phyloP scores from a whole-genome alignment of 495 filamentous ascomycete genomes.

The Tuber brumale region DNA sequence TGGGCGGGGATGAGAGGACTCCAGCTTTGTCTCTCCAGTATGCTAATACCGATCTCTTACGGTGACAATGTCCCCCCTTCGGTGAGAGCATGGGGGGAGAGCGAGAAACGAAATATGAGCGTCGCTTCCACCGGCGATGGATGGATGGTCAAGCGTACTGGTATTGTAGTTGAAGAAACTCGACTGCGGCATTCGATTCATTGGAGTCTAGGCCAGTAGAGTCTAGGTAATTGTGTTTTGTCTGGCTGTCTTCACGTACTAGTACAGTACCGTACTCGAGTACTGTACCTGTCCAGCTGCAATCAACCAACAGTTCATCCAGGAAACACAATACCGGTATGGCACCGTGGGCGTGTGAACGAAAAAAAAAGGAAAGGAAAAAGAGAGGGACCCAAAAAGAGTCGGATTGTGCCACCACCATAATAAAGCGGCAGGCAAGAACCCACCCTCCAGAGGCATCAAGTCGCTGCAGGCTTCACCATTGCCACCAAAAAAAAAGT shows the following conservation, averaged over 20 bases:
- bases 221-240: not conserved
- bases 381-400: too few relatives aligned
- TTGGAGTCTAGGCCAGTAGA: not conserved
- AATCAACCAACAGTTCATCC: not conserved
- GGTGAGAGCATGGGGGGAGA: not conserved
- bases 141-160: not conserved
- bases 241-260: not conserved
- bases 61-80: not conserved
- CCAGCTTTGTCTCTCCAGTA: not conserved
- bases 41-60: not conserved
- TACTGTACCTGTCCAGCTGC: not conserved
- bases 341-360: too few relatives aligned
- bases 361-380: too few relatives aligned
- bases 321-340: not conserved
- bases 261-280: too few relatives aligned
- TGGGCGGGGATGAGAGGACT: not conserved
- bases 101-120: not conserved
- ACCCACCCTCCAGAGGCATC: not conserved
- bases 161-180: not conserved
- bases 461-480: too few relatives aligned
- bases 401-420: not conserved
- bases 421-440: not conserved
- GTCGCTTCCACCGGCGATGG: not conserved
- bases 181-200: not conserved
- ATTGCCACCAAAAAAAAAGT: too few relatives aligned